Evolutionary conservation across 306 rosid genomes (phyloP).

Genomic region (Quercus mongolica): DNA sequence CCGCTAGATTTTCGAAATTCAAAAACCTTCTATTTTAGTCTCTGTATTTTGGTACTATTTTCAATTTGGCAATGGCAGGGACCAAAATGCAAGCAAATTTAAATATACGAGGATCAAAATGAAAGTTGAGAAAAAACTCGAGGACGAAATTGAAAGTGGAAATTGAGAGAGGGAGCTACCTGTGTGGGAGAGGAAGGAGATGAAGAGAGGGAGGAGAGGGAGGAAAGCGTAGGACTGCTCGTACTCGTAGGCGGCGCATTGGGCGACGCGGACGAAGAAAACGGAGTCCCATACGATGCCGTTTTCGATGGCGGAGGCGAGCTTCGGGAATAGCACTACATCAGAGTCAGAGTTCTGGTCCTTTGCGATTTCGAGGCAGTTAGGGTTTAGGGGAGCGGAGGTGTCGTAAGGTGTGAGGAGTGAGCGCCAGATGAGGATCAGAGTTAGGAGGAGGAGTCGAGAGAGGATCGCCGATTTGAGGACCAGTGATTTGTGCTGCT

Average conservation of each 20-base stretch:
- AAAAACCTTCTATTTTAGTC: too few species aligned
- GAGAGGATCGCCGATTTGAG: conserved; percentile 57
- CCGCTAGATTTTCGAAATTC: too few species aligned
- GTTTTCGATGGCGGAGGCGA: conserved; percentile 55
- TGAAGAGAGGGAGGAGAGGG: conserved; percentile 71
- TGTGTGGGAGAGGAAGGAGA: conserved; percentile 47
- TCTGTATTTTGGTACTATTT: too few species aligned
- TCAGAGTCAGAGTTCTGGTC: background rate
- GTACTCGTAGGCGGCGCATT: conserved; percentile 92
- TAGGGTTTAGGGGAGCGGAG: conserved; percentile 71
- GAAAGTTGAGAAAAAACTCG: background rate
- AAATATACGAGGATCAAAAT: background rate
- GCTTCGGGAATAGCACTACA: conserved; percentile 23
- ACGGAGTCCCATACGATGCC: conserved; percentile 90
- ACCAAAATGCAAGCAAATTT: too few species aligned
- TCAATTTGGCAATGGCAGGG: too few species aligned
- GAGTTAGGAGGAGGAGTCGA: conserved; percentile 44
- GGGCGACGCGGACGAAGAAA: conserved; percentile 59
- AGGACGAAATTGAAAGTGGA: background rate
- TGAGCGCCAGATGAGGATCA: conserved; percentile 53
- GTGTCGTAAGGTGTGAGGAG: conserved; percentile 73
- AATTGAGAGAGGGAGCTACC: conserved; percentile 32
- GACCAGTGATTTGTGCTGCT: conserved; percentile 24
- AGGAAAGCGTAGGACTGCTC: conserved; percentile 87
- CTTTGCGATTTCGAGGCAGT: conserved; percentile 25